Evolutionary conservation across 345 rosid genomes (phyloP), one percentile per base, ranked within the genome.

Genomic region (Hibiscus syriacus): DNA sequence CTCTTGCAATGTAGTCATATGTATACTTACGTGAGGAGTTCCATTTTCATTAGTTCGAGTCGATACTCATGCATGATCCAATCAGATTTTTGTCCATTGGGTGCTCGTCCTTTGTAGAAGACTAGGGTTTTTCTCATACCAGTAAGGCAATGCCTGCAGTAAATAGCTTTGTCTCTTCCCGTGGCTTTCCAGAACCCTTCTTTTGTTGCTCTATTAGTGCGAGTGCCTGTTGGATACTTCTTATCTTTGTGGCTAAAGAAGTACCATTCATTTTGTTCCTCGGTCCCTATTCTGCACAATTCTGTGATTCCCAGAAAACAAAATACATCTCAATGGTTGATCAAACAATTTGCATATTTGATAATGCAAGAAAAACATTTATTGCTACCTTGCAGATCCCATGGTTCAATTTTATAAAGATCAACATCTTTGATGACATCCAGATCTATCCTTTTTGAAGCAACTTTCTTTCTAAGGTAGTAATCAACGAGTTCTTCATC

Each of bases 41-140:
- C 90, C 98, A 66, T 89, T 90, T 77, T 90, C 96, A 63, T 87
- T 90, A 2, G 94, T 87, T 83, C 90, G 2, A 89, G 84, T 19
- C 98, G 94, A 69, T 93, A 93, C 59, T 93, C 98, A 48, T 93
- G 98, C 97, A 93, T 93, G 79, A 93, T 93, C 96, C 96, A 93
- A 52, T 93, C 97, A 0, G 97, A 93, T 56, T 90, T 93, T 25
- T 86, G 94, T 36, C 98, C 98, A 72, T 90, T 90, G 6, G 98
- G 98, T 0, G 98, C 98, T 76, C 98, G 73, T 69, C 98, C 98
- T 82, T 86, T 86, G 81, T 93, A 93, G 70, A 88, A 93, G 30
- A 93, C 98, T 75, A 93, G 80, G 61, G 98, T 93, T 74, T 93
- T 93, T 55, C 98, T 86, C 98, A 93, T 88, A 72, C 98, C 98